Evolutionary conservation across 495 filamentous ascomycete species (phyloP).

Genomic region (Penicillium dipodomyicola): DNA sequence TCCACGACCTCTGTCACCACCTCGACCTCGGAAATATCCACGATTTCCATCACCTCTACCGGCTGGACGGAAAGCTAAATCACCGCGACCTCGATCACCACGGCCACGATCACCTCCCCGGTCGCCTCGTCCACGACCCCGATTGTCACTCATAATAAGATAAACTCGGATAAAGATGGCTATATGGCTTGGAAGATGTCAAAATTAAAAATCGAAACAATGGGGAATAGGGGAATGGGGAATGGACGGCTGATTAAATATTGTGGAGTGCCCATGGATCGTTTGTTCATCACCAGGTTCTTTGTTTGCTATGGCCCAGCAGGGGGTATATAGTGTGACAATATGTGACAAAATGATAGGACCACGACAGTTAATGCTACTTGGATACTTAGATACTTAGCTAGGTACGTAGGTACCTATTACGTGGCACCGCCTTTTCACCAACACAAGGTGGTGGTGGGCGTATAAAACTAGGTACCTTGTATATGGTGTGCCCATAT

Average conservation of each 20-base stretch:
- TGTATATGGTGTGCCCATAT: no score
- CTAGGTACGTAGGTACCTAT: no score
- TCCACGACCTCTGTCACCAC: neutral
- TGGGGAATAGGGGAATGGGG: neutral
- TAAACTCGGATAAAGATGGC: neutral
- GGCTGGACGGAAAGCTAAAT: slow-evolving; percentile 1
- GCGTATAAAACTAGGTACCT: no score
- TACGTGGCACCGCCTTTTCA: no score
- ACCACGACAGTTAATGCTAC: neutral
- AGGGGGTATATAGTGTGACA: neutral
- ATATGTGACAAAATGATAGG: no score
- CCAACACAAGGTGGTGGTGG: no score
- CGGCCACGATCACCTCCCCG: slow-evolving; percentile 3
- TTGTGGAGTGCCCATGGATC: neutral
- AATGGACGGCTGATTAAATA: neutral
- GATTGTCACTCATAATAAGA: slow-evolving; percentile 7
- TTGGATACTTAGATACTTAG: no score
- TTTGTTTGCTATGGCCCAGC: neutral
- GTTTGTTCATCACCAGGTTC: neutral
- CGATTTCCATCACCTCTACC: slow-evolving; percentile 4
- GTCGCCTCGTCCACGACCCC: slow-evolving; percentile 5
- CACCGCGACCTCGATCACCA: neutral
- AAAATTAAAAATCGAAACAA: neutral
- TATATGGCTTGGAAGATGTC: neutral
- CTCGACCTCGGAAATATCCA: neutral